Percentiles rank a stretch among this genome's conserved stretches.
Conservation (phyloP, 1,139 yeast species). For the Schwanniomyces etchellsii region DNA sequence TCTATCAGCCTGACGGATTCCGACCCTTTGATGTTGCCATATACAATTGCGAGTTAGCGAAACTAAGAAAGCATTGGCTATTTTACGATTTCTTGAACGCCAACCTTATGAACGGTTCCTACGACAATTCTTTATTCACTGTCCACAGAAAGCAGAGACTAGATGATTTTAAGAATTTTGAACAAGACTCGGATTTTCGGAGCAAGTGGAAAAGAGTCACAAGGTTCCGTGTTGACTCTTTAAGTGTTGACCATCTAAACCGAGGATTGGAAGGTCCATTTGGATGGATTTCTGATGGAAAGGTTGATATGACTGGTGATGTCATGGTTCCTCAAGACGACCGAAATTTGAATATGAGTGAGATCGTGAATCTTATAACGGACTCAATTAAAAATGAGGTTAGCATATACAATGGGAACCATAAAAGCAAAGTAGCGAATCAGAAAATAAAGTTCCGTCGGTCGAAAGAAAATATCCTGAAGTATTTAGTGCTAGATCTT, state of each 20-base stretch:
- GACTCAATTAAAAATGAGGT: constrained; percentile 37
- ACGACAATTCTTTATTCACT: constrained; percentile 89
- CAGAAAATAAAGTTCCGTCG: neutral
- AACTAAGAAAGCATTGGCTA: constrained; percentile 86
- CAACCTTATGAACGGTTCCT: constrained; percentile 80
- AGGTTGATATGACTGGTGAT: constrained; percentile 90
- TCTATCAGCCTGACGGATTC: constrained; percentile 75
- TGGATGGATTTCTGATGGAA: constrained; percentile 93
- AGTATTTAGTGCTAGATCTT: constrained; percentile 71
- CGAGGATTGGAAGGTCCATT: constrained; percentile 90
- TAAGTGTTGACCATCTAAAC: constrained; percentile 83
- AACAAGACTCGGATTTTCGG: constrained; percentile 1
- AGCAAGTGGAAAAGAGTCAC: constrained; percentile 59
- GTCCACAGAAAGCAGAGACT: constrained; percentile 70
- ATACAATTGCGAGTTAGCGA: constrained; percentile 75
- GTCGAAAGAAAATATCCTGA: constrained; percentile 30
- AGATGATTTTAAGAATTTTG: constrained; percentile 30
- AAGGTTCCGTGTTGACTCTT: constrained; percentile 75
- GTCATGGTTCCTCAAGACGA: constrained; percentile 70
- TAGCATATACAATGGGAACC: constrained; percentile 18
- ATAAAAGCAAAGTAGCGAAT: constrained; percentile 25
- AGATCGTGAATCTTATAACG: constrained; percentile 35
- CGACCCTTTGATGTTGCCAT: constrained; percentile 83
- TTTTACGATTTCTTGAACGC: constrained; percentile 85
- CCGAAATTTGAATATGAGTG: constrained; percentile 36